These are phyloP conservation scores for Beauveria pseudobassiana DNA, from an alignment of 2,329 filamentous ascomycete genomes.

Conservation along the genomic window DNA sequence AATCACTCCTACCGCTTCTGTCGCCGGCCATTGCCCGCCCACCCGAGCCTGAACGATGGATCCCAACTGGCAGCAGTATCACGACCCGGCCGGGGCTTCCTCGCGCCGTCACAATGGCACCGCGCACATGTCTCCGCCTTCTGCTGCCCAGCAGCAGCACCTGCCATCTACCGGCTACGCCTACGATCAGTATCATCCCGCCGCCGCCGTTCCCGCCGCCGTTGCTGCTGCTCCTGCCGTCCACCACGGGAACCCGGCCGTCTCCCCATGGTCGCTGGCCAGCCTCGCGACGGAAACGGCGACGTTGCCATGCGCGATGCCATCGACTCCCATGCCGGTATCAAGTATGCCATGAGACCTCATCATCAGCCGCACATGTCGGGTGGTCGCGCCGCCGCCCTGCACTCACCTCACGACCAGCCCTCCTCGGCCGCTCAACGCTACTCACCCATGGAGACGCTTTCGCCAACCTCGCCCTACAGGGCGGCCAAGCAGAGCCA, in stretches of 20 bases:
- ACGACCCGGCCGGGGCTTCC: slow-evolving; percentile 50
- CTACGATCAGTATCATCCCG: slow-evolving; percentile 58
- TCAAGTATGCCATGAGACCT: slow-evolving; percentile 78
- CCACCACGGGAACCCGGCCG: slow-evolving; percentile 35
- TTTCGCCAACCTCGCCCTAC: slow-evolving; percentile 77
- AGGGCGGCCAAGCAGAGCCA: slow-evolving; percentile 53
- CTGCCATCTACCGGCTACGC: slow-evolving; percentile 50
- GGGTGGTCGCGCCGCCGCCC: slow-evolving; percentile 31
- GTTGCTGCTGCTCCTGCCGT: slow-evolving; percentile 27
- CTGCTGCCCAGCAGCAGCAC: slow-evolving; percentile 18
- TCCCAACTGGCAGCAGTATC: slow-evolving; percentile 46
- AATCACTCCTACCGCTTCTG: slow-evolving; percentile 1
- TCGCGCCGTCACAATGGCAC: slow-evolving; percentile 57
- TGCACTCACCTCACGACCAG: slow-evolving; percentile 64
- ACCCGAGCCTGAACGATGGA: slow-evolving; percentile 34
- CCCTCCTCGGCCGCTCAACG: slow-evolving; percentile 78
- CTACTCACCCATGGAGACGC: slow-evolving; percentile 91
- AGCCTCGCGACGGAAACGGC: slow-evolving; percentile 63
- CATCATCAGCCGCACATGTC: slow-evolving; percentile 68
- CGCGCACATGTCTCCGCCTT: slow-evolving; percentile 25
- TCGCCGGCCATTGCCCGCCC: slow-evolving; percentile 7
- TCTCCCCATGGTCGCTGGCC: slow-evolving; percentile 41
- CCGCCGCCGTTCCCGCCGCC: slow-evolving; percentile 23
- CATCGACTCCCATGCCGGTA: slow-evolving; percentile 72
- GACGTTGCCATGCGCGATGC: slow-evolving; percentile 83